These are phyloP conservation scores for Fusarium circinatum DNA, from an alignment of 2,329 filamentous ascomycete genomes.

Conservation along the genomic window DNA sequence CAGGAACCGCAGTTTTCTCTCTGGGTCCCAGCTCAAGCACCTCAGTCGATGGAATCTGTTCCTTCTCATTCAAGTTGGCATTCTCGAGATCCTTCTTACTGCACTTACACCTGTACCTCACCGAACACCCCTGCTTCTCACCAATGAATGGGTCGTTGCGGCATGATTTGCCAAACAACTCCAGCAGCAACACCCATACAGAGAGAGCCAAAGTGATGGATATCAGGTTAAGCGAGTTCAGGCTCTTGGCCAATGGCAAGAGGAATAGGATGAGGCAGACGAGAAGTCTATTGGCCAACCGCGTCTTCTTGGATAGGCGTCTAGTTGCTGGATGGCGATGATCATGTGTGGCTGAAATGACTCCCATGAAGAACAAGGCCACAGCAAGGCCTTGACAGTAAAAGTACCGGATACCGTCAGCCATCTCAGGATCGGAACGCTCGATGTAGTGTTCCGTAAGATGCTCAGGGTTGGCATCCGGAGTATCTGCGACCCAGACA, in stretches of 20 bases:
- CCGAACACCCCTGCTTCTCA: conserved; percentile 47
- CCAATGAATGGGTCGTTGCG: conserved; percentile 57
- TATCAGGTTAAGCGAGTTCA: conserved; percentile 59
- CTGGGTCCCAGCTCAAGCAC: conserved; percentile 34
- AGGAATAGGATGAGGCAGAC: conserved; percentile 64
- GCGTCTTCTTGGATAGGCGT: conserved; percentile 60
- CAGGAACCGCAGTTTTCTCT: conserved; percentile 41
- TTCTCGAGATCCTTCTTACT: conserved; percentile 51
- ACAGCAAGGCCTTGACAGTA: conserved; percentile 71
- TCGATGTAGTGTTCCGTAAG: conserved; percentile 62
- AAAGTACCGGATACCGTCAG: conserved; percentile 66
- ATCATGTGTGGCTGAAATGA: conserved; percentile 65
- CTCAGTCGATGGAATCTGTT: conserved; percentile 39
- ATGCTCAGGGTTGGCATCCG: conserved; percentile 57
- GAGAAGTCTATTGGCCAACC: conserved; percentile 60
- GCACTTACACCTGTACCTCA: conserved; percentile 56
- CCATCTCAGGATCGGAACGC: conserved; percentile 61
- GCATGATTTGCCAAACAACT: conserved; percentile 61
- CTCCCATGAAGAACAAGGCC: conserved; percentile 62
- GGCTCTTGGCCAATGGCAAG: conserved; percentile 60
- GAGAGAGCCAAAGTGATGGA: conserved; percentile 57
- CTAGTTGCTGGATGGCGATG: conserved; percentile 63
- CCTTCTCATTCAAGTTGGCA: conserved; percentile 43
- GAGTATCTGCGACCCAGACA: conserved; percentile 66
- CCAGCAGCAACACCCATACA: conserved; percentile 58